A percentile compares a stretch with the other conserved stretches of the same genome.
phyloP scores from a whole-genome alignment of 371 early-diverging fungal genomes.

The Mucor plumbeus region DNA sequence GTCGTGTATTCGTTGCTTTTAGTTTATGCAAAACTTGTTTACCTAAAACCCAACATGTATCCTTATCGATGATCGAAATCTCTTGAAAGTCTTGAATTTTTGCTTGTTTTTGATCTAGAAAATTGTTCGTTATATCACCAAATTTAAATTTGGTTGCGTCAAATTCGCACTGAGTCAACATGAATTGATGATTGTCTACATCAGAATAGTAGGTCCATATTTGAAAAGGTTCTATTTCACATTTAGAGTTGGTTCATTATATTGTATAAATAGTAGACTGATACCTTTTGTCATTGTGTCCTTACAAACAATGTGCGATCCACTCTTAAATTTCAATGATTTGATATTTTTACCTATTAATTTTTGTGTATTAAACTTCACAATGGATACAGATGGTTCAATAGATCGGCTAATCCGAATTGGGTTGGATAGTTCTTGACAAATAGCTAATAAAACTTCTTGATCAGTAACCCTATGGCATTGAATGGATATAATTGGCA shows the following conservation, averaged over 20 bases:
- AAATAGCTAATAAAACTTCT: constrained; percentile 7
- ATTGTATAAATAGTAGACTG: not conserved
- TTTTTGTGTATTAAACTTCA: constrained; percentile 13
- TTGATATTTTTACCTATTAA: not conserved
- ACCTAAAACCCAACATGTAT: not conserved
- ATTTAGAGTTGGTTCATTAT: not conserved
- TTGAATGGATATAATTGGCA: constrained; percentile 19
- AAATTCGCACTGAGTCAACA: constrained; percentile 1
- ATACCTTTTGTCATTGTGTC: constrained; percentile 1
- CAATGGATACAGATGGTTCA: constrained; percentile 11
- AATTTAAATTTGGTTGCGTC: not conserved
- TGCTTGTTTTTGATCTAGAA: not conserved
- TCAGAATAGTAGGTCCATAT: not conserved
- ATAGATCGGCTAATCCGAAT: not conserved
- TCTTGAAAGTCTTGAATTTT: not conserved
- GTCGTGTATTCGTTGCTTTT: not conserved
- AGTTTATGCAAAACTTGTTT: constrained; percentile 2
- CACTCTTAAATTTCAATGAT: not conserved
- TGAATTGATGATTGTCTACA: not conserved
- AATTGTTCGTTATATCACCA: not conserved
- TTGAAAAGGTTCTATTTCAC: not conserved
- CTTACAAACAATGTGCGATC: not conserved
- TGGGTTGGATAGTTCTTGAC: constrained; percentile 10
- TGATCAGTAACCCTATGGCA: not conserved
- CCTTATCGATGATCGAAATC: not conserved